A percentile compares a stretch with the other conserved stretches of the same genome.
phyloP scores from a whole-genome alignment of 495 filamentous ascomycete species.

The Penicillium mononematosum region DNA sequence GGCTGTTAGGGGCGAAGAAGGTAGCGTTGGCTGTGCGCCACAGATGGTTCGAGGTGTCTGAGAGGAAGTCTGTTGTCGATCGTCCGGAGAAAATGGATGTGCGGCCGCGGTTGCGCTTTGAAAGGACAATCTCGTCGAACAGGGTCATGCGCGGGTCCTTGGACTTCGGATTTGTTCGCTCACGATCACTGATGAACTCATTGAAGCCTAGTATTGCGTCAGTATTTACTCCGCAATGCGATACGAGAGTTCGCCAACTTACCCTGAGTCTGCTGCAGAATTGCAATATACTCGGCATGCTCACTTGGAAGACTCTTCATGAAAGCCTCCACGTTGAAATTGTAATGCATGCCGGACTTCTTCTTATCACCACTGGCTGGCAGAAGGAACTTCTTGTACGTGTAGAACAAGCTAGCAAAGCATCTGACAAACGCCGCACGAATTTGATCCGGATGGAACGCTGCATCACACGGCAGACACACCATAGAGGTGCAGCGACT shows the following conservation, averaged over 20 bases:
- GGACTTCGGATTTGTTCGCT: conserved; percentile 48
- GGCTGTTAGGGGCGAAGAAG: conserved; percentile 61
- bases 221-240: neutral
- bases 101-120: conserved; percentile 84
- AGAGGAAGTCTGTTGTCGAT: conserved; percentile 66
- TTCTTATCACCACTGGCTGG: conserved; percentile 79
- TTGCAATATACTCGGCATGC: conserved; percentile 80
- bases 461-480: conserved; percentile 81
- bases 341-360: conserved; percentile 80
- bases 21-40: conserved; percentile 89
- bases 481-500: conserved; percentile 77
- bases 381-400: conserved; percentile 81
- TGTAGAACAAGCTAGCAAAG: conserved; percentile 92
- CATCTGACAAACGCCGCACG: conserved; percentile 92
- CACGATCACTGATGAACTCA: conserved; percentile 93
- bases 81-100: conserved; percentile 51
- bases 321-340: conserved; percentile 93
- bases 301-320: conserved; percentile 86
- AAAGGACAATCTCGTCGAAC: conserved; percentile 94
- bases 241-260: conserved; percentile 22
- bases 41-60: conserved; percentile 83
- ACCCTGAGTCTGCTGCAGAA: conserved; percentile 94
- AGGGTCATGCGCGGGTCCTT: conserved; percentile 73
- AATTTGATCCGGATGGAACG: conserved; percentile 88
- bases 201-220: conserved; percentile 66